phyloP scores from a whole-genome alignment of 83 land plant species.

The Diphasiastrum complanatum region DNA sequence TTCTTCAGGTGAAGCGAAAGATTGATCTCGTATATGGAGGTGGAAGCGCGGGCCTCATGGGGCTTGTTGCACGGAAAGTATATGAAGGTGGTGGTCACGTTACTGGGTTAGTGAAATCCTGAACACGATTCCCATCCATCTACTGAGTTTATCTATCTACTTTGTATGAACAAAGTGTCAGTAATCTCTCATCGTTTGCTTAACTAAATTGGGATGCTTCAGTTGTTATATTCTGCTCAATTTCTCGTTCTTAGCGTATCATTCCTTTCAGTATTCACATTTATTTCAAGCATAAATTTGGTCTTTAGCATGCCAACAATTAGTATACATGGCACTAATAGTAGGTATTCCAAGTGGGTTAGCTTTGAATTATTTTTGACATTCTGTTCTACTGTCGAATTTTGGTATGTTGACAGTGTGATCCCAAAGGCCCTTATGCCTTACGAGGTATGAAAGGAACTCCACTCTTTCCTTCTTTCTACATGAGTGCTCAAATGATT shows the following conservation, averaged over 20 bases:
- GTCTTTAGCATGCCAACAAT: too few species aligned
- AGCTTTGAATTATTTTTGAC: too few species aligned
- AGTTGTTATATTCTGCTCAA: too few species aligned
- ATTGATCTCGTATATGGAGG: slow-evolving; percentile 28
- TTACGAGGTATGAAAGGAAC: slow-evolving; percentile 21
- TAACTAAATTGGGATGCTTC: too few species aligned
- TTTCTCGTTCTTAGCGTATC: too few species aligned
- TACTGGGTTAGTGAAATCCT: slow-evolving; percentile 6
- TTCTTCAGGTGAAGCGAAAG: slow-evolving; percentile 22
- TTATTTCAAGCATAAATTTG: too few species aligned
- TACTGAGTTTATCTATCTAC: neutral
- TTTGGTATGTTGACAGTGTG: slow-evolving; percentile 19
- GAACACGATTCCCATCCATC: neutral
- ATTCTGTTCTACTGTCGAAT: neutral
- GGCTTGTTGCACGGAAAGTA: slow-evolving; percentile 14
- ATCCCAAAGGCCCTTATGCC: slow-evolving; percentile 27
- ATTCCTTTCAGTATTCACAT: too few species aligned
- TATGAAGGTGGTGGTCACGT: slow-evolving; percentile 20
- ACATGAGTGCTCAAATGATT: neutral
- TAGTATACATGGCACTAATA: too few species aligned
- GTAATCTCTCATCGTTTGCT: too few species aligned
- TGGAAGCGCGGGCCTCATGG: slow-evolving; percentile 20
- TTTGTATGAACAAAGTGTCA: too few species aligned
- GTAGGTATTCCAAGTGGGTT: too few species aligned
- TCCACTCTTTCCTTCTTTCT: too few species aligned